Evolutionary conservation across 2,329 filamentous ascomycete genomes (phyloP), one percentile per base, ranked within the genome.

Genomic region (Ascosphaera pollenicola): DNA sequence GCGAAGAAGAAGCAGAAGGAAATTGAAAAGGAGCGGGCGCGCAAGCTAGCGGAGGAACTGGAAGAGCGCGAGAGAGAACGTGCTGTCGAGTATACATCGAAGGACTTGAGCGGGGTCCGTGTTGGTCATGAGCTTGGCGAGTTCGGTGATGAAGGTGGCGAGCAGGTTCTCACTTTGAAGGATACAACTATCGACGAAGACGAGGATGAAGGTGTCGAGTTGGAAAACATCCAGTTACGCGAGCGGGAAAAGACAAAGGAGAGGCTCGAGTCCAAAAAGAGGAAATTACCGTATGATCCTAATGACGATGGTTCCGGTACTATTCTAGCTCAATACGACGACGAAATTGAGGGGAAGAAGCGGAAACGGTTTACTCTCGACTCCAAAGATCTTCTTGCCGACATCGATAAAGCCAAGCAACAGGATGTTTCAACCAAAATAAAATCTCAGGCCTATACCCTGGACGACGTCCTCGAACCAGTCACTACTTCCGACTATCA

Each of bases 1-100:
- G 78, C 87, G 56, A 95, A 92, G 67, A 95, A 92, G 64, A 70
- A 85, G 39, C 83, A 92, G 56, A 92, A 84, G 67, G 81, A 85
- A 59, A 85, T 95, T 31, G 78, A 74, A 47, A 69, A 71, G 53
- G 64, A 77, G 36, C 76, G 81, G 49, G 74, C 76, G 21, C 70
- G 78, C 47, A 68, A 67, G 52, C 57, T 71, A 39, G 80, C 83
- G 43, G 73, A 80, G 51, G 83, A 94, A 54, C 61, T 83, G 36
- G 81, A 75, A 8, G 81, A 82, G 43, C 75, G 78, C 3, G 78
- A 85, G 54, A 70, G 70, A 8, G 68, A 63, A 3, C 69, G 69
- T 1, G 71, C 70, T 3, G 75, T 74, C 2, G 75, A 87, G 50
- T 92, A 94, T 55, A 85, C 81, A 1, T 73, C 82, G 3, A 78